Evolutionary conservation across 805 yeast genomes (phyloP).

Genomic region (Yarrowia porcina): DNA sequence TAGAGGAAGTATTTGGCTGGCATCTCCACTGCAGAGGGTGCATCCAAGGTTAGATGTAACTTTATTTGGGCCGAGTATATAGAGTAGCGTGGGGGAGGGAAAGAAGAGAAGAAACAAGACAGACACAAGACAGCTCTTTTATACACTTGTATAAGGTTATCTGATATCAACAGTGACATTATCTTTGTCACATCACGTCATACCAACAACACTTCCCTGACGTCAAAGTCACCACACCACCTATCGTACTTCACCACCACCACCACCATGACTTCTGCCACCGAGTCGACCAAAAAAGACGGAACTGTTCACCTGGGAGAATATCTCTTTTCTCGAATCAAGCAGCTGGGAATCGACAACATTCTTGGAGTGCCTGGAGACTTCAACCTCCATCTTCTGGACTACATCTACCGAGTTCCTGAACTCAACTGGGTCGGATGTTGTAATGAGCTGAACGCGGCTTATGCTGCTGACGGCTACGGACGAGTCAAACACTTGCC

Average conservation of each 20-base stretch:
- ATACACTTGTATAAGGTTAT: too few species aligned
- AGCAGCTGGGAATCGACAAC: constrained; percentile 39
- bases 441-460: constrained; percentile 86
- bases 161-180: too few species aligned
- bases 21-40: not conserved
- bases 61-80: not conserved
- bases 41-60: not conserved
- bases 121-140: too few species aligned
- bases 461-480: constrained; percentile 89
- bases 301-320: constrained; percentile 31
- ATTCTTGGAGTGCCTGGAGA: constrained; percentile 48
- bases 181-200: too few species aligned
- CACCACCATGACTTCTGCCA: not conserved
- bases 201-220: too few species aligned
- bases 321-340: constrained; percentile 39
- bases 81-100: too few species aligned
- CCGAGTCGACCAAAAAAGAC: constrained; percentile 16
- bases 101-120: too few species aligned
- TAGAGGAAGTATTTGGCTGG: constrained; percentile 21
- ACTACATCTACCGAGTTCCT: constrained; percentile 41
- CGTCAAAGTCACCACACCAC: not conserved
- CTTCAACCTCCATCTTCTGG: constrained; percentile 44
- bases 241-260: not conserved
- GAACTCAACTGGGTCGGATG: constrained; percentile 71
- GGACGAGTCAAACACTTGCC: constrained; percentile 61